Conservation (phyloP, 192 early-diverging fungal genomes). For the Coemansia sp. region DNA sequence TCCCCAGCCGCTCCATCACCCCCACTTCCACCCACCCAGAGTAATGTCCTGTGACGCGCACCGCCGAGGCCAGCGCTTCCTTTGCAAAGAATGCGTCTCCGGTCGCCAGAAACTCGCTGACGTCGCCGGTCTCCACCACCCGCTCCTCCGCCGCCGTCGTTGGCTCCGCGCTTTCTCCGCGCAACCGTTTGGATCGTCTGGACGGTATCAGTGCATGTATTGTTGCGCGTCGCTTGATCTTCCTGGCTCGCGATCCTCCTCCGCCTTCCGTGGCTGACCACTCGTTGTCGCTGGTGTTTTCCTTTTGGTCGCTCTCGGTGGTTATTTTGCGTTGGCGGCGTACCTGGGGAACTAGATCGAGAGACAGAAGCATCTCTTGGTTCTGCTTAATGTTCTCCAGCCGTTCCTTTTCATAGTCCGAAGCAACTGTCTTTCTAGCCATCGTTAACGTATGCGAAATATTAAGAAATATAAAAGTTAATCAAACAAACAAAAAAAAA, state of each 20-base stretch:
- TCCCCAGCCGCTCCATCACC: slow-evolving; percentile 59
- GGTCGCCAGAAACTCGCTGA: slow-evolving; percentile 31
- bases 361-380: slow-evolving; percentile 57
- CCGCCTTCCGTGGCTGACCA: slow-evolving; percentile 5
- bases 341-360: slow-evolving; percentile 33
- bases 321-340: slow-evolving; percentile 12
- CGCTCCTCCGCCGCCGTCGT: slow-evolving; percentile 26
- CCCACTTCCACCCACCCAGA: slow-evolving; percentile 63
- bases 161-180: slow-evolving; percentile 44
- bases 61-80: slow-evolving; percentile 51
- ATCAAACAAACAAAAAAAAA: no score
- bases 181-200: slow-evolving; percentile 39
- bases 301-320: slow-evolving; percentile 4
- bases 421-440: slow-evolving; percentile 19
- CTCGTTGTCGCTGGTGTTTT: slow-evolving; percentile 11
- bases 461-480: no score
- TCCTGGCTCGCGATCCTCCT: background rate
- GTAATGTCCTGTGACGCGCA: slow-evolving; percentile 64
- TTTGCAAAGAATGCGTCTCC: slow-evolving; percentile 61
- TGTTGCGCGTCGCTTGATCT: slow-evolving; percentile 6
- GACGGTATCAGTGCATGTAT: slow-evolving; percentile 13
- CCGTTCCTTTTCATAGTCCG: slow-evolving; percentile 56
- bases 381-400: slow-evolving; percentile 64
- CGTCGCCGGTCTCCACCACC: slow-evolving; percentile 41
- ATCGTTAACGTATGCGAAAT: background rate